Evolutionary conservation across 805 yeast species (phyloP), one percentile per base, ranked within the genome.

Genomic region (Candida railenensis): DNA sequence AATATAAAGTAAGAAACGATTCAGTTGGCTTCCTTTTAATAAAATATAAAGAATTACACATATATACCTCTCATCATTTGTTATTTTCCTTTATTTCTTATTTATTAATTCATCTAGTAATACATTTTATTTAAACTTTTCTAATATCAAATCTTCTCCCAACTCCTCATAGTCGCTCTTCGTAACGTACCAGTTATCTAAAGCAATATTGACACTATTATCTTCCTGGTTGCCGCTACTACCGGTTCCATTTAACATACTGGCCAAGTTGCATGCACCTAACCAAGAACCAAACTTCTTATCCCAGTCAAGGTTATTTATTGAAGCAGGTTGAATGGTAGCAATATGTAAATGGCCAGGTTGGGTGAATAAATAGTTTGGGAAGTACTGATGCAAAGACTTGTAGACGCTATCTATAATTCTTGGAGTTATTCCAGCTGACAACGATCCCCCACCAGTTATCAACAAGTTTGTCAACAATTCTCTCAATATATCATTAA

Each of bases 181-280:
- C 37, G 84, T 74, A 32, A 84, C 69, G 66, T 83, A 84, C 69
- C 78, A 70, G 53, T 69, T 69, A 50, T 73, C 76, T 48, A 67
- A 62, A 45, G 76, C 77, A 42, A 70, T 65, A 43, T 62, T 65
- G 42, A 55, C 62, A 25, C 51, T 54, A 21, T 43, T 43, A 14
- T 45, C 44, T 4, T 40, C 40, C 12, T 18, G 28, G 34, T 49
- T 51, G 4, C 19, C 39, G 12, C 16, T 16, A 8, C 21, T 15
- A 14, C 39, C 18, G 33, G 54, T 56, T 34, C 74, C 82, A 47
- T 81, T 83, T 42, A 84, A 79, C 72, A 81, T 74, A 38, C 78
- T 75, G 12, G 86, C 82, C 53, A 85, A 72, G 51, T 82, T 82
- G 47, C 83, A 78, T 0, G 89, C 89, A n/a, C 90, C 90, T 25